Evolutionary conservation across 108 stramenopile genomes (phyloP).

Genomic region (Heterococcus sp.): DNA sequence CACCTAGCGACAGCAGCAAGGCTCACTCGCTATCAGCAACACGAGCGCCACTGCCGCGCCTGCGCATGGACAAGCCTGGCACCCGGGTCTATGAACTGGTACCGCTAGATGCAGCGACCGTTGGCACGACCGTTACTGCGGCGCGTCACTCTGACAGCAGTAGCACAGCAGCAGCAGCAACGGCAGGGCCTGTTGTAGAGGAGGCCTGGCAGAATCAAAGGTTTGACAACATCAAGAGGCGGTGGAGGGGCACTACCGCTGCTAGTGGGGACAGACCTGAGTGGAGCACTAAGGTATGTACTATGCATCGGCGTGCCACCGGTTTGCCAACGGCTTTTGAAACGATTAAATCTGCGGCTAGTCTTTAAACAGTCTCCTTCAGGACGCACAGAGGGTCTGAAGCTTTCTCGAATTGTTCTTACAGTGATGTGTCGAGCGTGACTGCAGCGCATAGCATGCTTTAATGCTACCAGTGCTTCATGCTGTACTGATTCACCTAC

Average conservation of each 20-base stretch:
- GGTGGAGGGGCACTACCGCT: constrained; percentile 14
- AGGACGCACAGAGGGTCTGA: too few relatives aligned
- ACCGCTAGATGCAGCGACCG: background rate
- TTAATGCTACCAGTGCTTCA: too few relatives aligned
- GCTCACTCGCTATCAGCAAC: background rate
- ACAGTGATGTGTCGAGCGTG: too few relatives aligned
- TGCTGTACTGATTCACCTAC: too few relatives aligned
- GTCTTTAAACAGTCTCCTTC: too few relatives aligned
- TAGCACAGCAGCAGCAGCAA: background rate
- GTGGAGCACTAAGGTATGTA: constrained; percentile 8
- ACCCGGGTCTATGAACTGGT: constrained; percentile 6
- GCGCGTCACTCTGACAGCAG: background rate
- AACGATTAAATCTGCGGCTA: too few relatives aligned
- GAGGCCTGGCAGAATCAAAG: constrained; percentile 18
- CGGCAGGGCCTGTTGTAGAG: constrained; percentile 12
- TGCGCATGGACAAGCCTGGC: constrained; percentile 12
- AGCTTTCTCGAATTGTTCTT: too few relatives aligned
- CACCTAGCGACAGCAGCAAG: background rate
- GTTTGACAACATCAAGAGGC: background rate
- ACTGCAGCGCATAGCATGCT: too few relatives aligned
- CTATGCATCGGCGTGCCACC: too few relatives aligned
- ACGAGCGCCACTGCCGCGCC: constrained; percentile 1
- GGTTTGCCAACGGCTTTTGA: too few relatives aligned
- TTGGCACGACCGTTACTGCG: background rate
- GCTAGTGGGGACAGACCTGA: constrained; percentile 8